These are phyloP conservation scores for Oropetium thomaeum DNA, from an alignment of 176 grass and related monocot genomes.

Conservation along the genomic window DNA sequence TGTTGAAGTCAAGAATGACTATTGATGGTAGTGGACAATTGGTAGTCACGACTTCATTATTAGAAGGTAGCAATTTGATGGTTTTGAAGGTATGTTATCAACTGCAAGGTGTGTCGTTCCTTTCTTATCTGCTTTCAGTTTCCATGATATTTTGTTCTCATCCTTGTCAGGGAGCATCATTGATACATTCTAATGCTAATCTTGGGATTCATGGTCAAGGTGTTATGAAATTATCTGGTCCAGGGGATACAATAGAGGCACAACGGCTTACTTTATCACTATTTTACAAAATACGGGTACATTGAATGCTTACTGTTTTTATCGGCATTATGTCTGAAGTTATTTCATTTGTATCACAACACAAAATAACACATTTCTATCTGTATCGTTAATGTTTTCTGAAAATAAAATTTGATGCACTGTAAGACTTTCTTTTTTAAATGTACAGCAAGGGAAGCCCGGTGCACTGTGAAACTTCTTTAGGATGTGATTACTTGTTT, in stretches of 20 bases:
- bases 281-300: constrained; percentile 95
- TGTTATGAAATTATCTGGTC: constrained; percentile 83
- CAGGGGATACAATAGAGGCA: constrained; percentile 85
- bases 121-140: background rate
- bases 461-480: background rate
- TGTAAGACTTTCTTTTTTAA: background rate
- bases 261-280: constrained; percentile 92
- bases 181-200: constrained; percentile 95
- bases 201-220: constrained; percentile 99
- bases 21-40: constrained; percentile 71
- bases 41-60: constrained; percentile 64
- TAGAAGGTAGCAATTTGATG: constrained; percentile 98
- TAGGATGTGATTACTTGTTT: constrained; percentile 16
- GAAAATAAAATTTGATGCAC: constrained; percentile 10
- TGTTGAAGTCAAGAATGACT: constrained; percentile 88
- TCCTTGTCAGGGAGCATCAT: constrained; percentile 73
- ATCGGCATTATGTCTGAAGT: constrained; percentile 11
- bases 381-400: constrained; percentile 6
- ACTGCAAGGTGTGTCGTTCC: constrained; percentile 22
- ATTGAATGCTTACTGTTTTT: constrained; percentile 6
- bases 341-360: background rate
- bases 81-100: constrained; percentile 75
- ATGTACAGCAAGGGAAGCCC: too few species aligned
- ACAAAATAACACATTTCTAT: constrained; percentile 1
- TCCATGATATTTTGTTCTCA: constrained; percentile 28